Base-by-base conservation (phyloP, 140 eudicot species). In the Erigeron philadelphicus region DNA sequence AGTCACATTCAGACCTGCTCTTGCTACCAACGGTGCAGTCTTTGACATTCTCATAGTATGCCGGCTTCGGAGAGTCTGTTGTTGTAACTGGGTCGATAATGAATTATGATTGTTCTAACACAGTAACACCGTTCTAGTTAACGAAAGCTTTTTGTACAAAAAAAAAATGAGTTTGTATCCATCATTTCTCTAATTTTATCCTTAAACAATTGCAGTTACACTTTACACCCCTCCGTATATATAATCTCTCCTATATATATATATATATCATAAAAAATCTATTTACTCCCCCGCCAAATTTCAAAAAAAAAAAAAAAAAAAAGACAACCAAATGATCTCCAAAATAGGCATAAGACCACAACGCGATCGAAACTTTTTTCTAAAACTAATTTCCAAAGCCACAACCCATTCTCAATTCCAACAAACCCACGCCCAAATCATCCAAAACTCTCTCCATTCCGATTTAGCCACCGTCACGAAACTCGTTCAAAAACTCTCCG, bases 401-500 rank as follows among this genome's bases (percentile, higher is more conserved):
- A 65, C 58, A 40, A 74, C 75, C 0, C 72, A 78, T 31, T 43
- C 82, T 17, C 87, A 83, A 13, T 85, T 93, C 66, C 72, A 74
- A 21, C 89, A 89, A 87, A 85, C 81, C 76, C 90, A 84, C 66
- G 97, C 97, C 49, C 96, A 93, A 76, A 74, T 93, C 78, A 81
- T 86, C 70, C 76, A 72, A 81, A 81, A 76, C 74, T 68, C 75
- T 41, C 85, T 89, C 15, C 11, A 68, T 31, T 58, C 76, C 73
- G 87, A 87, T 80, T 9, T 74, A 66, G 58, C 81, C 18, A 82
- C 84, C 38, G 61, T 83, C 74, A 93, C 97, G 13, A 93, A 93
- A 64, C 97, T 93, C 31, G 77, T 85, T n/a, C 95, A 87, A 21
- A 93, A 83, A 59, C 85, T 82, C 72, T 81, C 81, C 44, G 87